Conservation (phyloP, 352 stramenopile genomes). For the Globisporangium mamillatum region DNA sequence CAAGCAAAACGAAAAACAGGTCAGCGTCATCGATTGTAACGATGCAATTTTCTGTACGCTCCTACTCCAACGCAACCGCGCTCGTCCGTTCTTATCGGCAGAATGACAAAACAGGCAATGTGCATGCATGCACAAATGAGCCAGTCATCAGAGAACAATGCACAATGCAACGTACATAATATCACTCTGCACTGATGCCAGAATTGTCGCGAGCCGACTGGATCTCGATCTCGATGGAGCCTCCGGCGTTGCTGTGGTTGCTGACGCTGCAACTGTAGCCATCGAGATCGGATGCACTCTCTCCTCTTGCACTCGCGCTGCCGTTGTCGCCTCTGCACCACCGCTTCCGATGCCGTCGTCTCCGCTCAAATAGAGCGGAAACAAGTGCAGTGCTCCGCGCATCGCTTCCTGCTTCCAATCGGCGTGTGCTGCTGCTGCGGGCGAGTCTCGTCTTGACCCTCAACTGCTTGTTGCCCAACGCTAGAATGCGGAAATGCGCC, state of each 20-base stretch:
- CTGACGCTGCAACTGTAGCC: background rate
- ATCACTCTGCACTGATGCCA: conserved; percentile 31
- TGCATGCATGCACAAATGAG: background rate
- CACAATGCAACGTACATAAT: conserved; percentile 32
- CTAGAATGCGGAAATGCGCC: conserved; percentile 16
- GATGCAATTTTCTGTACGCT: background rate
- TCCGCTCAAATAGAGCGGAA: conserved; percentile 46
- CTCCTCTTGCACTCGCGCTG: conserved; percentile 22
- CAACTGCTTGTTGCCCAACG: conserved; percentile 8
- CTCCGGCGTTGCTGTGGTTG: conserved; percentile 1
- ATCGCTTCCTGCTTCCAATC: conserved; percentile 25
- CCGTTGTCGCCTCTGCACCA: conserved; percentile 18
- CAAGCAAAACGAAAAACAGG: background rate
- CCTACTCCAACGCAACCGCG: background rate
- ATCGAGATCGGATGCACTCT: conserved; percentile 10
- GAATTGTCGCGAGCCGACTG: conserved; percentile 37
- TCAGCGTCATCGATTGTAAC: background rate
- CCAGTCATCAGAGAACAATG: background rate
- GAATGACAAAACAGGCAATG: background rate
- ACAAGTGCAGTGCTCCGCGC: conserved; percentile 51
- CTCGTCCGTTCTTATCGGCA: background rate
- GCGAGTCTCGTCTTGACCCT: background rate
- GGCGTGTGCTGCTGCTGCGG: background rate
- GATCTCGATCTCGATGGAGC: background rate
- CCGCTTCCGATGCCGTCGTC: conserved; percentile 11